Evolutionary conservation across 208 protist genomes (phyloP).

Genomic region (Acanthamoeba healyi): DNA sequence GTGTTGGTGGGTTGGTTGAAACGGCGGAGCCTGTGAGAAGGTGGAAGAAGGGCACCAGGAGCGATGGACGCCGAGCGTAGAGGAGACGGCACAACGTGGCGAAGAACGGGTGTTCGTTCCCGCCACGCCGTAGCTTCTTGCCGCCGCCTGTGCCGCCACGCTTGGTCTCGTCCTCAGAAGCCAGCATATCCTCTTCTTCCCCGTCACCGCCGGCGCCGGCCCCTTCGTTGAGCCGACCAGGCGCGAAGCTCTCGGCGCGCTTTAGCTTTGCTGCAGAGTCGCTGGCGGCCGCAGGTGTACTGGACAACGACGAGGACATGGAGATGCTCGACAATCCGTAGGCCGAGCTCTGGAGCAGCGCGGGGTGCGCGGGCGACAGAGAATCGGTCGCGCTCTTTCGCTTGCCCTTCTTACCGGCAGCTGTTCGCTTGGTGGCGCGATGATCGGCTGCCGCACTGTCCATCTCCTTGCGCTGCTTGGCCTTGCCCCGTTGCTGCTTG

Average conservation of each 20-base stretch:
- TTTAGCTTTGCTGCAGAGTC: neutral
- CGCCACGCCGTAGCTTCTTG: neutral
- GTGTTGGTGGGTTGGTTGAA: neutral
- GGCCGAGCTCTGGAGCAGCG: constrained; percentile 34
- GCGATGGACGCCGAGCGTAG: constrained; percentile 6
- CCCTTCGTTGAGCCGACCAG: neutral
- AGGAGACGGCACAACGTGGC: constrained; percentile 56
- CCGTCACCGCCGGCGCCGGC: neutral
- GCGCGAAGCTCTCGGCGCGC: constrained; percentile 36
- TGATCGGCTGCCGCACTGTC: neutral
- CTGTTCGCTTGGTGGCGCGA: neutral
- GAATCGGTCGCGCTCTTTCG: neutral
- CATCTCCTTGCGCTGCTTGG: neutral
- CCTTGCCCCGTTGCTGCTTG: neutral
- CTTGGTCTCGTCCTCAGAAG: neutral
- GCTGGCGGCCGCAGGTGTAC: neutral
- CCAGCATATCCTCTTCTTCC: neutral
- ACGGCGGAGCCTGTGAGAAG: neutral
- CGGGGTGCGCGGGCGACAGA: constrained; percentile 23
- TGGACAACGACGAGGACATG: neutral
- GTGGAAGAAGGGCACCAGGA: constrained; percentile 66
- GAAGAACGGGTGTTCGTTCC: constrained; percentile 68
- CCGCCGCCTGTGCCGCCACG: neutral
- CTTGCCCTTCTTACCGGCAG: neutral
- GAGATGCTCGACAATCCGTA: neutral